Conservation (phyloP, 108 stramenopile species). For the Mediolabrus comicus region DNA sequence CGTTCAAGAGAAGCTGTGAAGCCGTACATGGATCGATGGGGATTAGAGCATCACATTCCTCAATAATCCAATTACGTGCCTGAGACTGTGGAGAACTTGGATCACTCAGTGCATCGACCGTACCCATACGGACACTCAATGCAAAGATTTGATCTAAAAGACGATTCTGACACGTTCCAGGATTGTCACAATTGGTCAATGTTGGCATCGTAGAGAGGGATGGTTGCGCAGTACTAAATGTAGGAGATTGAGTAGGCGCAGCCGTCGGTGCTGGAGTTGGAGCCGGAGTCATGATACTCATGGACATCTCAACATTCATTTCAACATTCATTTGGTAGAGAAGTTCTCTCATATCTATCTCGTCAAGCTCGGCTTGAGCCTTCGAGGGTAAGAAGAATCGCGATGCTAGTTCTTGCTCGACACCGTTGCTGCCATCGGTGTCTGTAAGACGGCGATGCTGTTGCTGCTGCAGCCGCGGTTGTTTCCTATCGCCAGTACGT, state of each 20-base stretch:
- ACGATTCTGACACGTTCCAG: slow-evolving; percentile 42
- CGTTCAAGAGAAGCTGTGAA: slow-evolving; percentile 32
- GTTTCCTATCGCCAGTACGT: neutral
- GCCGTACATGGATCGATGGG: slow-evolving; percentile 40
- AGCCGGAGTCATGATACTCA: neutral
- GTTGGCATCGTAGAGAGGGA: slow-evolving; percentile 15
- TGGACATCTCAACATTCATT: slow-evolving; percentile 14
- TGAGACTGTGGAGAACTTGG: slow-evolving; percentile 31
- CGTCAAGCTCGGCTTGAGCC: slow-evolving; percentile 17
- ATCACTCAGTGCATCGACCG: slow-evolving; percentile 20
- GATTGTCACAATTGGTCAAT: slow-evolving; percentile 21
- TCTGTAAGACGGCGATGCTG: slow-evolving; percentile 8
- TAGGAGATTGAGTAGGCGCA: slow-evolving; percentile 1
- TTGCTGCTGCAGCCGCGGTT: neutral
- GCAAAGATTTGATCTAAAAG: slow-evolving; percentile 22
- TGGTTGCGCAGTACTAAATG: neutral
- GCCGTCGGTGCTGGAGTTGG: slow-evolving; percentile 8
- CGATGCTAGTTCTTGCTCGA: slow-evolving; percentile 12
- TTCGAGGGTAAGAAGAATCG: slow-evolving; percentile 17
- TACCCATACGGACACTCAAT: slow-evolving; percentile 33
- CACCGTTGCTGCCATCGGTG: slow-evolving; percentile 1
- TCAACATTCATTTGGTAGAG: slow-evolving; percentile 11
- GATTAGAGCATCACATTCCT: slow-evolving; percentile 27
- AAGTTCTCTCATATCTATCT: slow-evolving; percentile 15
- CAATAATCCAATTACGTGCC: slow-evolving; percentile 43